Evolutionary conservation across 2,329 filamentous ascomycete genomes (phyloP), one percentile per base, ranked within the genome.

Genomic region (Fusarium floridanum): DNA sequence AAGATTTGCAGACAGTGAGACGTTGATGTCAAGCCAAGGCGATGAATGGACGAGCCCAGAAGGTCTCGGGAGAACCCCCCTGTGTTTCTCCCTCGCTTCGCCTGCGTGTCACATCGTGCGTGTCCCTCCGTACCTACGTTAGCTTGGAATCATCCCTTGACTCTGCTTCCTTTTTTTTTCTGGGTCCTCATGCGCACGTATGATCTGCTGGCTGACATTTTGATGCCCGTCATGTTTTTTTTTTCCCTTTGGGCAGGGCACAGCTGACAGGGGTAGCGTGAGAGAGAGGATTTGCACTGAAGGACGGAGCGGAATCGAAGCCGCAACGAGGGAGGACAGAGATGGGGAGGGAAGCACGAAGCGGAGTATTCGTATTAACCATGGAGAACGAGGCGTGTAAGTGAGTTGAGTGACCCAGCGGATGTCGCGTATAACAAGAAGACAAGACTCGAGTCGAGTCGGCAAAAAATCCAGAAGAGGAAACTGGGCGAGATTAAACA

Each of bases 151-250:
- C 61, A 27, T 45, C 37, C 27, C 32, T 60, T 53, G 29, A 39
- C 27, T 59, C 34, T 43, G 48, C 48, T 59, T 59, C 34, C 36
- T 57, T 41, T 59, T 56, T 39, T 36, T 45, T 39, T 36, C 22
- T 14, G 45, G 67, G 56, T 37, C 22, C 61, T 63, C 32, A 55
- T 63, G 61, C 48, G 36, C 61, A 57, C 37, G 48, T 56, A 64
- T 36, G 48, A 43, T 57, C 48, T 45, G 53, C 50, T 45, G 27
- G 62, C 62, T 55, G 66, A 41, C 69, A 37, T 56, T 43, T 62
- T 73, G 48, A 70, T 66, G 70, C 57, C 72, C 59, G 65, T 64
- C 50, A 67, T 62, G 50, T 20, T 45, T 39, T 64, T 64, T 45
- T n/a, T 32, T 20, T 45, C 29, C 56, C 57, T 36, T n/a, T 22